Conservation (phyloP, 352 stramenopile genomes). For the Phytophthora palmivora region DNA sequence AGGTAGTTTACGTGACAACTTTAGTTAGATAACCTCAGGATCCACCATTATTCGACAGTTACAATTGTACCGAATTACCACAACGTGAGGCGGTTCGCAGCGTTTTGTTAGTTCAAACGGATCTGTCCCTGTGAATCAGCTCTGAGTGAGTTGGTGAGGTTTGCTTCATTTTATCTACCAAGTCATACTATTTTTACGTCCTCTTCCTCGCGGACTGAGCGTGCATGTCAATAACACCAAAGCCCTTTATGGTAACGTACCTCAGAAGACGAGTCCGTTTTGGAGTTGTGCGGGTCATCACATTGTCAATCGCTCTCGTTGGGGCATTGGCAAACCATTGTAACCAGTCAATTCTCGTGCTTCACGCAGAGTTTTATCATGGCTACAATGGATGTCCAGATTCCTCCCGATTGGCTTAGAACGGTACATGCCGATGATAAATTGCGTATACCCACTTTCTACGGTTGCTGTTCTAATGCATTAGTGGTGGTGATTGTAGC, state of each 20-base stretch:
- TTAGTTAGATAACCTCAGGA: too few relatives aligned
- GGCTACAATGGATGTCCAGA: conserved; percentile 43
- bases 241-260: not conserved
- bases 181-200: conserved; percentile 21
- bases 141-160: not conserved
- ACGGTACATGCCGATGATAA: conserved; percentile 25
- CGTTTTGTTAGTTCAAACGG: not conserved
- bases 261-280: not conserved
- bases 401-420: conserved; percentile 65
- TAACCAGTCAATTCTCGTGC: not conserved
- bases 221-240: conserved; percentile 3
- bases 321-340: not conserved
- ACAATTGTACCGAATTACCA: too few relatives aligned
- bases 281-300: not conserved
- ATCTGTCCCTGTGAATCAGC: conserved; percentile 6
- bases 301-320: conserved; percentile 17
- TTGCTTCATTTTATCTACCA: not conserved
- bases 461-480: too few relatives aligned
- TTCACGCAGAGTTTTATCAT: conserved; percentile 21
- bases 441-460: too few relatives aligned
- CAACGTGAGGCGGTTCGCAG: too few relatives aligned
- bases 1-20: too few relatives aligned
- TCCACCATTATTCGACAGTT: too few relatives aligned
- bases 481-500: conserved; percentile 34
- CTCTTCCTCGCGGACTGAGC: conserved; percentile 21